A percentile compares a stretch with the other conserved stretches of the same genome.
These are phyloP conservation scores for Musa itinerans DNA, from an alignment of 176 grass and related monocot species.

Conservation along the genomic window DNA sequence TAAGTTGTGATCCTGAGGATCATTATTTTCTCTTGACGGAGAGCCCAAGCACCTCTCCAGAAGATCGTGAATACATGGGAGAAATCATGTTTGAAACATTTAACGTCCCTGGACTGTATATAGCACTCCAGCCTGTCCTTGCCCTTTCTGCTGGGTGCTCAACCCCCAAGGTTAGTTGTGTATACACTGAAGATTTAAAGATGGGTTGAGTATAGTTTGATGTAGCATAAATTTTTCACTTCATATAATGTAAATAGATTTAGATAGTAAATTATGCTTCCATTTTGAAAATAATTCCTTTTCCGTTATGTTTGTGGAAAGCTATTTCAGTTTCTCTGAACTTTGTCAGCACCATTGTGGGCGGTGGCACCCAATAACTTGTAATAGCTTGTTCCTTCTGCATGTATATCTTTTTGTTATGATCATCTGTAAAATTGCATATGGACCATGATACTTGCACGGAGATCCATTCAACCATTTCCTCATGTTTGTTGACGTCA, in stretches of 20 bases:
- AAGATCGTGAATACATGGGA: constrained; percentile 90
- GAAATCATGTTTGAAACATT: constrained; percentile 99
- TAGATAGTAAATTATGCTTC: neutral
- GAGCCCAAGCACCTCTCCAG: constrained; percentile 71
- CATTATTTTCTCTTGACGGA: constrained; percentile 93
- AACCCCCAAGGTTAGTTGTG: constrained; percentile 39
- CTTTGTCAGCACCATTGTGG: neutral
- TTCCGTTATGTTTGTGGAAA: neutral
- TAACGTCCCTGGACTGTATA: constrained; percentile 89
- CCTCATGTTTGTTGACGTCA: too few species aligned
- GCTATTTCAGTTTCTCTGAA: neutral
- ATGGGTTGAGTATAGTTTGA: too few species aligned
- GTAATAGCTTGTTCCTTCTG: too few species aligned
- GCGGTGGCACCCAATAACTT: neutral
- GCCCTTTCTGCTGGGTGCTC: constrained; percentile 86
- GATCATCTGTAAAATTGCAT: too few species aligned
- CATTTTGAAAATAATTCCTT: neutral
- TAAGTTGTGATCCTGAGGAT: constrained; percentile 84
- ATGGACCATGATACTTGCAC: too few species aligned
- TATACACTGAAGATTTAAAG: neutral
- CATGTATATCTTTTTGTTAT: too few species aligned
- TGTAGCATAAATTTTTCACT: too few species aligned
- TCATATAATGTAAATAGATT: too few species aligned
- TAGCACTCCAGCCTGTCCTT: constrained; percentile 85
- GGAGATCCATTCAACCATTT: too few species aligned